These are phyloP conservation scores for Kernera saxatilis DNA, from an alignment of 345 rosid genomes.

Conservation along the genomic window DNA sequence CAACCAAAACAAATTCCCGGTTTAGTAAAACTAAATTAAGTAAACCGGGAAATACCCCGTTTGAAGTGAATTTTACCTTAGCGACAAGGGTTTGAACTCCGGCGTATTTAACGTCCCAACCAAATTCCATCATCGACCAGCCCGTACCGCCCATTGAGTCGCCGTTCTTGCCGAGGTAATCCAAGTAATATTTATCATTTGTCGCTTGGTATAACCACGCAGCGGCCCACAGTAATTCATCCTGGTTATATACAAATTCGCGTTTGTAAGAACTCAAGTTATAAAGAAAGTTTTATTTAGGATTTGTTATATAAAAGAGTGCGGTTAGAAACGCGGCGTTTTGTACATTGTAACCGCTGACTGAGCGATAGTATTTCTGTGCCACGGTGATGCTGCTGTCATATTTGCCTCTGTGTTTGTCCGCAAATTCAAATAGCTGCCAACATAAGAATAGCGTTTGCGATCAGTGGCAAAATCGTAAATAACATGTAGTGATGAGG, in stretches of 20 bases:
- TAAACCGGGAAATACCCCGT: background rate
- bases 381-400: constrained; percentile 83
- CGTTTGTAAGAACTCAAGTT: background rate
- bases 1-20: background rate
- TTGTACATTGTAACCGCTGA: constrained; percentile 87
- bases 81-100: constrained; percentile 90
- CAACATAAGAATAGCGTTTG: background rate
- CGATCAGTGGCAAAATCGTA: background rate
- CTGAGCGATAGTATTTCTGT: constrained; percentile 70
- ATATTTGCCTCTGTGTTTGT: constrained; percentile 90
- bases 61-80: constrained; percentile 44
- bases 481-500: background rate
- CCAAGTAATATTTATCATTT: constrained; percentile 54
- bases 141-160: constrained; percentile 82
- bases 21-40: background rate
- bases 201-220: constrained; percentile 87
- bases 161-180: constrained; percentile 80
- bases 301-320: background rate
- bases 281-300: background rate
- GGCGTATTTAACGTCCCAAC: constrained; percentile 93
- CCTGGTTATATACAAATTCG: constrained; percentile 36
- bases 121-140: constrained; percentile 78
- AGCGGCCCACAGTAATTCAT: constrained; percentile 90
- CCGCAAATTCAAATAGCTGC: constrained; percentile 89
- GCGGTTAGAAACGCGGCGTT: background rate